Base-by-base conservation (phyloP, 768 basidiomycete genomes). In the Lenzites betulinus region DNA sequence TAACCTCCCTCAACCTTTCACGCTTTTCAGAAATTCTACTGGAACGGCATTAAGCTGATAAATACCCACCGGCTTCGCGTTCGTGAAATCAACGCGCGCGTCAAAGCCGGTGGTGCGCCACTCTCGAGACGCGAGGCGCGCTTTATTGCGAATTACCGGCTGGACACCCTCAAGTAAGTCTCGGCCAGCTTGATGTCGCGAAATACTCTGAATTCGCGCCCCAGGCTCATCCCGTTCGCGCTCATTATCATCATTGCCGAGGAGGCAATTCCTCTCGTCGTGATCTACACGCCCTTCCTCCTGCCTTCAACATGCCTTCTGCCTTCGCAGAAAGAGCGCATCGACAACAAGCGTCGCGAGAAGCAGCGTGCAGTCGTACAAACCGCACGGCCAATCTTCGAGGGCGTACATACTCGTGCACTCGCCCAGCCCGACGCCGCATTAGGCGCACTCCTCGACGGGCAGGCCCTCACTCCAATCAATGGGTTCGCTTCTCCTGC, bases 261-360 rank as follows among this genome's bases (percentile, higher is more conserved):
- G 72, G 93, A 95, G 73, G 70, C 89, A 35, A 83, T 95, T 56
- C 93, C 93, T 15, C 79, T 95, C 62, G 83, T 93, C 62, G 91
- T 91, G 26, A 83, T 95, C 61, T 94, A 91, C 68, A 86, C 84
- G n/a, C 93, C 93, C 1, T 84, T 82, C 69, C 81, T 92, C 77
- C 83, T 95, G 26, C 93, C 93, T 0, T 93, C 92, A 2, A 94
- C 93, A 0, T 93, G 92, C 69, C 80, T 94, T 55, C 81, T 95
- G 6, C 90, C 93, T 1, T 86, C 89, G 13, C 93, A 95, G 75
- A 84, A 81, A 38, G 71, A 88, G 77, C 75, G 93, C 76, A 78
- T 88, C 75, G 69, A 78, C 71, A 63, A 79, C 71, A 78, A 85
- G 75, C 72, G 79, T 67, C 65, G 80, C 73, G 69, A 83, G 38